A percentile compares a stretch with the other conserved stretches of the same genome.
phyloP scores from a whole-genome alignment of 257 asterid species.

The Catharanthus roseus region DNA sequence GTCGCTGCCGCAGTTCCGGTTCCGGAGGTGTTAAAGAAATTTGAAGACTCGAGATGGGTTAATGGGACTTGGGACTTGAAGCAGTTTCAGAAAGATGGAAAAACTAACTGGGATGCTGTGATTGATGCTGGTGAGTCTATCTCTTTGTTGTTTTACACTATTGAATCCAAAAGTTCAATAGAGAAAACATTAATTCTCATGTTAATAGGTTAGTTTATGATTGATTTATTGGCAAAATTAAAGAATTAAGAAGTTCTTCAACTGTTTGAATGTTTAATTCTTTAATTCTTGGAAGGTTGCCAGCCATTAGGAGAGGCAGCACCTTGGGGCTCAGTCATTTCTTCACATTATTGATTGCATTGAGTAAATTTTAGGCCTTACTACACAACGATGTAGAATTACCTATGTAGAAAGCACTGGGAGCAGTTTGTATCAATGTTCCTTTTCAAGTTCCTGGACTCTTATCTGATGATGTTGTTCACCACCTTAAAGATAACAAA shows the following conservation, averaged over 20 bases:
- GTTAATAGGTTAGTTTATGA: background rate
- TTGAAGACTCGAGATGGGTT: constrained; percentile 67
- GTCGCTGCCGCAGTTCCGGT: constrained; percentile 24
- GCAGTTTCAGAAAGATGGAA: constrained; percentile 61
- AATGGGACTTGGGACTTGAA: constrained; percentile 89
- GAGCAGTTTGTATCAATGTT: background rate
- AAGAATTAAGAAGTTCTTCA: too few species aligned
- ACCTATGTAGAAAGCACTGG: too few species aligned
- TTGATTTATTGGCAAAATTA: background rate
- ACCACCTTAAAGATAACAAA: background rate
- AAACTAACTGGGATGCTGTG: constrained; percentile 81
- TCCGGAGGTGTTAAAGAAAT: constrained; percentile 23
- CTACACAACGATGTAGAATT: background rate
- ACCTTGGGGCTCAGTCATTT: background rate
- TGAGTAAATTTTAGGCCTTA: background rate
- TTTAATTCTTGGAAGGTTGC: too few species aligned
- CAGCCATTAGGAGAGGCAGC: too few species aligned
- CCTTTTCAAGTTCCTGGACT: background rate
- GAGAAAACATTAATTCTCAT: too few species aligned
- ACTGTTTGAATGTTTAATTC: background rate
- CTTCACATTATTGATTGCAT: background rate
- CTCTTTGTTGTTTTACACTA: too few species aligned
- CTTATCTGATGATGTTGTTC: background rate
- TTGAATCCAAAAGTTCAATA: too few species aligned
- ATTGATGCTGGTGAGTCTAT: constrained; percentile 75